Evolutionary conservation across 768 basidiomycete species (phyloP).

Genomic region (Rhizopogon sp.): DNA sequence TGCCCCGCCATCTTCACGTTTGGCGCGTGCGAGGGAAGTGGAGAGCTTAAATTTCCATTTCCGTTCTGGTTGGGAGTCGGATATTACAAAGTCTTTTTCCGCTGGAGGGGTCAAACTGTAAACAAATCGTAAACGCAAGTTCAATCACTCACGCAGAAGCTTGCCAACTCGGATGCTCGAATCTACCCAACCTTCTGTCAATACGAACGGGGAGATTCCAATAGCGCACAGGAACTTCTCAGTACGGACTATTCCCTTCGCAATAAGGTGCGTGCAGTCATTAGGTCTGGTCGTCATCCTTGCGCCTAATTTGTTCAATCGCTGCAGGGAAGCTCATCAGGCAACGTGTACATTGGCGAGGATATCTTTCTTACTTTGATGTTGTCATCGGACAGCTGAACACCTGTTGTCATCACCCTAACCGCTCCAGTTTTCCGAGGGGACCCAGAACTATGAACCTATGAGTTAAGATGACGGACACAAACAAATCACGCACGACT

Average conservation of each 20-base stretch:
- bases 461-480: background rate
- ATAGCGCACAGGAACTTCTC: conserved; percentile 86
- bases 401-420: conserved; percentile 65
- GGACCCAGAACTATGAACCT: background rate
- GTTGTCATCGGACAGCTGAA: conserved; percentile 51
- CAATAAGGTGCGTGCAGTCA: conserved; percentile 79
- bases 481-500: conserved; percentile 1
- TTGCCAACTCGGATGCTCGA: conserved; percentile 50
- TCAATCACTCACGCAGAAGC: conserved; percentile 54
- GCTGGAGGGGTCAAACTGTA: conserved; percentile 35
- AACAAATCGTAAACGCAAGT: background rate
- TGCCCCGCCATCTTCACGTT: conserved; percentile 33
- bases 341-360: background rate
- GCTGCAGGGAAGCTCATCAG: conserved; percentile 32
- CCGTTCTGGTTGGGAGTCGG: conserved; percentile 57
- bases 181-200: conserved; percentile 66
- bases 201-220: conserved; percentile 52
- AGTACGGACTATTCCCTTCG: conserved; percentile 66
- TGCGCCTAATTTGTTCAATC: conserved; percentile 59
- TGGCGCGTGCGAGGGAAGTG: conserved; percentile 57
- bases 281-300: conserved; percentile 52
- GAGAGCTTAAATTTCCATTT: conserved; percentile 63
- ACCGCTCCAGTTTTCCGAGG: conserved; percentile 23
- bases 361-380: conserved; percentile 43
- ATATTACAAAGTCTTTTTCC: conserved; percentile 52